phyloP scores from a whole-genome alignment of 805 yeast genomes.

The Schwanniomyces polymorphus region DNA sequence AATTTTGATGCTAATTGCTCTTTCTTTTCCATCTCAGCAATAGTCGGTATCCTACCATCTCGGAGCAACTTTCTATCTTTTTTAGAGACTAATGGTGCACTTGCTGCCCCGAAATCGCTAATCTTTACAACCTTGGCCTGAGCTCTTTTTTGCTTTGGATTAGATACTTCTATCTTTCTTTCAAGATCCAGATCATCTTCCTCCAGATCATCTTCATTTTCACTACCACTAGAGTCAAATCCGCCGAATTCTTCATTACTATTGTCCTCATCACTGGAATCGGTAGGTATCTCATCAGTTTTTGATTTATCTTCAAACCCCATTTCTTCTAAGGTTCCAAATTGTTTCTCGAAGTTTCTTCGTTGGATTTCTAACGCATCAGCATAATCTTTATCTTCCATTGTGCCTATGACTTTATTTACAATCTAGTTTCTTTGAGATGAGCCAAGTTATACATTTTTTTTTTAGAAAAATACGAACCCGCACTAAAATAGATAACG shows the following conservation, averaged over 20 bases:
- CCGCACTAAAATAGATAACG: neutral
- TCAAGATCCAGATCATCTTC: conserved; percentile 5
- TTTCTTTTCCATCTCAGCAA: conserved; percentile 28
- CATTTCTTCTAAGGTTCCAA: conserved; percentile 56
- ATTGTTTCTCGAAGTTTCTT: conserved; percentile 61
- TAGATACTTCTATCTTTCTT: conserved; percentile 12
- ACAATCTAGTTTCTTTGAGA: neutral
- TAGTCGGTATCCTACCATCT: conserved; percentile 62
- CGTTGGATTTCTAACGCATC: conserved; percentile 52
- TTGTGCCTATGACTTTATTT: neutral
- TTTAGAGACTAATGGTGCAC: conserved; percentile 33
- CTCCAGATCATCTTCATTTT: neutral
- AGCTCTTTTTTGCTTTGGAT: conserved; percentile 8
- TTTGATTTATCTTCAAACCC: conserved; percentile 29
- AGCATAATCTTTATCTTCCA: conserved; percentile 25
- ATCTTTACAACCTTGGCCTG: conserved; percentile 52
- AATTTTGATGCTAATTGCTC: conserved; percentile 20
- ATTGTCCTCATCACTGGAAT: conserved; percentile 15
- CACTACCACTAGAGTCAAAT: conserved; percentile 7
- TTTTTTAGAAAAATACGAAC: neutral
- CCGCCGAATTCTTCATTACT: conserved; percentile 10
- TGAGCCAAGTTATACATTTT: neutral
- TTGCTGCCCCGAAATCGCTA: conserved; percentile 22
- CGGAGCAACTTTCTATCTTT: conserved; percentile 53
- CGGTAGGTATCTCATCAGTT: conserved; percentile 9